phyloP scores from a whole-genome alignment of 2,329 filamentous ascomycete genomes.

The Trichoderma atrobrunneum region DNA sequence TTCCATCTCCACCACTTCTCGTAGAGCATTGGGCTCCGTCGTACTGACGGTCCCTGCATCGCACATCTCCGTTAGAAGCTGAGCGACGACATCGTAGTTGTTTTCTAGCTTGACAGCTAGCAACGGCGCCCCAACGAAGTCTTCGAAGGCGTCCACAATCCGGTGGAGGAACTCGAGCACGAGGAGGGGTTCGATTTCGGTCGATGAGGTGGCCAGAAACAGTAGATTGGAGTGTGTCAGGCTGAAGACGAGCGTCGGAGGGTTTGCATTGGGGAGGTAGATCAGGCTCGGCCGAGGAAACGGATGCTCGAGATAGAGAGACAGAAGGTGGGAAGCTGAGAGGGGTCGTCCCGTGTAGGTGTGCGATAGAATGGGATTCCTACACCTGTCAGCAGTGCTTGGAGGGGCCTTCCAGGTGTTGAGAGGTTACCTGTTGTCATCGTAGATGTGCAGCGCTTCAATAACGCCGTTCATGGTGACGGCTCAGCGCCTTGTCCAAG shows the following conservation, averaged over 20 bases:
- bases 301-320: slow-evolving; percentile 82
- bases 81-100: slow-evolving; percentile 90
- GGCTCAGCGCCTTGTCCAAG: slow-evolving; percentile 27
- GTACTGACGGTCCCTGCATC: slow-evolving; percentile 86
- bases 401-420: background rate
- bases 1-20: slow-evolving; percentile 89
- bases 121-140: slow-evolving; percentile 86
- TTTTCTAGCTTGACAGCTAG: slow-evolving; percentile 82
- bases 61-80: slow-evolving; percentile 93
- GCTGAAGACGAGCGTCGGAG: slow-evolving; percentile 85
- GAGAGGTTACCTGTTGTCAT: slow-evolving; percentile 78
- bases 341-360: slow-evolving; percentile 81
- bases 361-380: slow-evolving; percentile 82
- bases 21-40: slow-evolving; percentile 88
- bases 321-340: slow-evolving; percentile 70
- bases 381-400: slow-evolving; percentile 36
- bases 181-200: slow-evolving; percentile 83
- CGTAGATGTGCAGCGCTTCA: slow-evolving; percentile 94
- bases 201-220: slow-evolving; percentile 79
- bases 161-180: slow-evolving; percentile 94
- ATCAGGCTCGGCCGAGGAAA: slow-evolving; percentile 80
- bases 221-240: slow-evolving; percentile 83
- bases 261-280: slow-evolving; percentile 77
- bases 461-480: slow-evolving; percentile 77
- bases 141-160: slow-evolving; percentile 86